These are phyloP conservation scores for Articulospora tetracladia DNA, from an alignment of 495 filamentous ascomycete genomes.

Conservation along the genomic window DNA sequence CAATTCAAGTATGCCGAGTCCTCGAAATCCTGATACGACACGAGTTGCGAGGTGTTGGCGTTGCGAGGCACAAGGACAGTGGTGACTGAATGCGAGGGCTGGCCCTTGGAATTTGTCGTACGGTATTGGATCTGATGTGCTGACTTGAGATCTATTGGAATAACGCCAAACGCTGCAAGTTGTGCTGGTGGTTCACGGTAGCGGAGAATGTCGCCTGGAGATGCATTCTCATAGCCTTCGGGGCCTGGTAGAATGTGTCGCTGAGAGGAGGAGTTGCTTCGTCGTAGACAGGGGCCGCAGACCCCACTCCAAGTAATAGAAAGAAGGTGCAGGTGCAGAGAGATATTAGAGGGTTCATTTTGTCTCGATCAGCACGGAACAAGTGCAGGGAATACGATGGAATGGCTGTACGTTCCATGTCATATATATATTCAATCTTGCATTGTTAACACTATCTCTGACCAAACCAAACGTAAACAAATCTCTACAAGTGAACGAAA, in stretches of 20 bases:
- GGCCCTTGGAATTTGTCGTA: conserved; percentile 38
- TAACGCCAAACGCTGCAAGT: not conserved
- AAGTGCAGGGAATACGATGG: too few relatives aligned
- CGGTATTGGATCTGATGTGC: conserved; percentile 30
- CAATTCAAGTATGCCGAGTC: not conserved
- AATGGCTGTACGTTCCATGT: too few relatives aligned
- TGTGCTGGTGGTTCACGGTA: not conserved
- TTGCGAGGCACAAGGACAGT: not conserved
- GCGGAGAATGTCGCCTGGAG: conserved; percentile 29
- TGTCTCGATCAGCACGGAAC: too few relatives aligned
- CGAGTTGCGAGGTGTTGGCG: not conserved
- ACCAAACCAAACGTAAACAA: too few relatives aligned
- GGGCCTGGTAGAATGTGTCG: not conserved
- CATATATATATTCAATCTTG: too few relatives aligned
- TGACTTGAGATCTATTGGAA: not conserved
- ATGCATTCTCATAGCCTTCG: conserved; percentile 20
- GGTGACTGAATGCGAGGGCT: conserved; percentile 43
- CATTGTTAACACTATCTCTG: too few relatives aligned
- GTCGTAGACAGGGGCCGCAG: not conserved
- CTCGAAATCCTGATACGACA: not conserved
- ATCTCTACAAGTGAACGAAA: too few relatives aligned
- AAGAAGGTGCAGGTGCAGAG: too few relatives aligned
- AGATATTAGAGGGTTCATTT: too few relatives aligned
- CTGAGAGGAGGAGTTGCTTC: not conserved
- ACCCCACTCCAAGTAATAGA: too few relatives aligned